Evolutionary conservation across 495 filamentous ascomycete genomes (phyloP).

Genomic region (Acidomyces sp.): DNA sequence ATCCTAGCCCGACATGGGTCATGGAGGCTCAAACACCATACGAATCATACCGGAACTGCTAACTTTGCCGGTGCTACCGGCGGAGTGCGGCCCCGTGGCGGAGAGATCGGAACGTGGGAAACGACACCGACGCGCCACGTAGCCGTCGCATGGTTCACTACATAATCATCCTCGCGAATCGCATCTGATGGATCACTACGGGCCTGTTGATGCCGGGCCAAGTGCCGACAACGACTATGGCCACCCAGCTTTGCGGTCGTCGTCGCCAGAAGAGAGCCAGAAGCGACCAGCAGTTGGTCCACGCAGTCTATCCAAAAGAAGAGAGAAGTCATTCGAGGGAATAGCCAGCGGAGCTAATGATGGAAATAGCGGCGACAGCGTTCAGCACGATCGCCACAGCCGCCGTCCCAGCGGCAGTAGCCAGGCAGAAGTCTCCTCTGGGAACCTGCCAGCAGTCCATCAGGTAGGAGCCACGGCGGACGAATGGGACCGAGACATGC

Average conservation of each 20-base stretch:
- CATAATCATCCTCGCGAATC: too few species aligned
- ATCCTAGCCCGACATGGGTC: too few species aligned
- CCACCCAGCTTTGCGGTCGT: background rate
- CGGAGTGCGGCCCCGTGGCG: too few species aligned
- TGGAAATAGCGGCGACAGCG: background rate
- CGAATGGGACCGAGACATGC: conserved; percentile 4
- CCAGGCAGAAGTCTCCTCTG: conserved; percentile 2
- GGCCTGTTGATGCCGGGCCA: conserved; percentile 14
- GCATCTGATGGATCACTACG: conserved; percentile 17
- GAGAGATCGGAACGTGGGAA: too few species aligned
- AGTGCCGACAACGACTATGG: conserved; percentile 10
- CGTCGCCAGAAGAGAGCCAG: conserved; percentile 2
- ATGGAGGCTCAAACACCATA: too few species aligned
- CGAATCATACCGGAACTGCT: too few species aligned
- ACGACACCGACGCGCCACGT: too few species aligned
- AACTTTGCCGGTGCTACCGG: too few species aligned
- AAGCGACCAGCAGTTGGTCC: background rate
- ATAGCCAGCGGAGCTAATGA: background rate
- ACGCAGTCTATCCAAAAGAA: conserved; percentile 1
- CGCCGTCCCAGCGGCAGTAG: conserved; percentile 5
- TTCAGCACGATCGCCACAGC: background rate
- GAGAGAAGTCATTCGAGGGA: too few species aligned
- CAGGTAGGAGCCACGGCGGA: conserved; percentile 7
- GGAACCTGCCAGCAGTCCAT: background rate
- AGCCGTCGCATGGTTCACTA: background rate